Conservation (phyloP, 2,329 filamentous ascomycete genomes). For the Ceratocystis harringtonii region DNA sequence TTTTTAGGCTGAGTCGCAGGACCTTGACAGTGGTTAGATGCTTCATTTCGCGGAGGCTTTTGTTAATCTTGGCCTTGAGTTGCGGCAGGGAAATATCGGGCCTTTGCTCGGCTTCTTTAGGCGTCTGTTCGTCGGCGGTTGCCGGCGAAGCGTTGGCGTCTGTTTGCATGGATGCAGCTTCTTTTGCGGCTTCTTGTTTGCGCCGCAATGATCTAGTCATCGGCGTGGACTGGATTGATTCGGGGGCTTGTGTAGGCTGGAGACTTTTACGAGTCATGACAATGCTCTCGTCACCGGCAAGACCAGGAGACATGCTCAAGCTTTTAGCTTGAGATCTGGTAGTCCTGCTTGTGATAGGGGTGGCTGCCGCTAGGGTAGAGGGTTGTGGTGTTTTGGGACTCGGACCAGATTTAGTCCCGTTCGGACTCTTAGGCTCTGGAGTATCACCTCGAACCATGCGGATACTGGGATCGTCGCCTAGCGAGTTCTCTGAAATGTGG, state of each 20-base stretch:
- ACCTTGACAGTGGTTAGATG: conserved; percentile 39
- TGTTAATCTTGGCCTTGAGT: conserved; percentile 33
- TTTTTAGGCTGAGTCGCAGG: conserved; percentile 27
- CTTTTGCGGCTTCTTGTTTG: background rate
- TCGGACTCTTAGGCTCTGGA: background rate
- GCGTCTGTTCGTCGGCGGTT: background rate
- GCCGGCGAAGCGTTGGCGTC: background rate
- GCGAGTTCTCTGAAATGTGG: conserved; percentile 2
- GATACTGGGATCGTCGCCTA: conserved; percentile 11
- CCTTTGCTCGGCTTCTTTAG: conserved; percentile 20
- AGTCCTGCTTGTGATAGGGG: conserved; percentile 9
- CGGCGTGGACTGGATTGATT: background rate
- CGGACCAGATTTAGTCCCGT: background rate
- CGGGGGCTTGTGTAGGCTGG: background rate
- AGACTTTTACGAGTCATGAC: conserved; percentile 5
- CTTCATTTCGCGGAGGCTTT: conserved; percentile 34
- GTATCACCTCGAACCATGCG: conserved; percentile 9
- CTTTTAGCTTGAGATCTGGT: conserved; percentile 15
- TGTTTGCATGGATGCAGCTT: background rate
- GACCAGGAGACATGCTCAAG: conserved; percentile 11
- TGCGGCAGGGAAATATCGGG: conserved; percentile 19
- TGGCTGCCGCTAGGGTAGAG: background rate
- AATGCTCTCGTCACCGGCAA: conserved; percentile 6
- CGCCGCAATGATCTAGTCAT: background rate
- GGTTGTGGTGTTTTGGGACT: background rate